Evolutionary conservation across 208 protist genomes (phyloP).

Genomic region (Angomonas ambiguus): DNA sequence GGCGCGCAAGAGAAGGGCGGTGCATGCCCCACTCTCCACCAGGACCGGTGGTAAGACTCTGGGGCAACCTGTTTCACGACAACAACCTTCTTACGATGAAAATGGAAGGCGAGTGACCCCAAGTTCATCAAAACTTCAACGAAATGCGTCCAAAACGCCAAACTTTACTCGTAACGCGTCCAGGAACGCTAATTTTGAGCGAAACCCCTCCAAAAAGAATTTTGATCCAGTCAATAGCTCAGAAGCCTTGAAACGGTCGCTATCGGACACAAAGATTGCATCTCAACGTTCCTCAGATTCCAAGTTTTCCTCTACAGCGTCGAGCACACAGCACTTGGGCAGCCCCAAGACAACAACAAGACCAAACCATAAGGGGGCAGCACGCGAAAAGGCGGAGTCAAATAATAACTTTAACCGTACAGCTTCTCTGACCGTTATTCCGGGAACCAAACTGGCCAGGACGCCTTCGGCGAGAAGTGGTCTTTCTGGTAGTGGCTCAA

Average conservation of each 20-base stretch:
- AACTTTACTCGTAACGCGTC: background rate
- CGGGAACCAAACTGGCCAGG: conserved; percentile 17
- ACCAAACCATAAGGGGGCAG: background rate
- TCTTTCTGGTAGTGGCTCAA: conserved; percentile 12
- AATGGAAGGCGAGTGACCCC: background rate
- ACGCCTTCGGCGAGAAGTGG: conserved; percentile 12
- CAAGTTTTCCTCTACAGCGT: conserved; percentile 92
- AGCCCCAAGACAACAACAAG: background rate
- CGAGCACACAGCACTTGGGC: conserved; percentile 47
- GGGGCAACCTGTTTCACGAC: background rate
- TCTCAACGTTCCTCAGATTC: conserved; percentile 85
- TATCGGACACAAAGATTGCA: background rate
- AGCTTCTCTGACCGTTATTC: conserved; percentile 13
- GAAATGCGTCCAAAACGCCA: background rate
- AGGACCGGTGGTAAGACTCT: background rate
- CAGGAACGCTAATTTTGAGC: background rate
- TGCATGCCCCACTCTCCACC: background rate
- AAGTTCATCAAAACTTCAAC: background rate
- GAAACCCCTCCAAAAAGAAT: background rate
- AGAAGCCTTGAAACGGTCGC: conserved; percentile 7
- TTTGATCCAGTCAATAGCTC: too few relatives aligned
- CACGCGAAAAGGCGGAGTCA: too few relatives aligned
- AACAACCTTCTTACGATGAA: background rate
- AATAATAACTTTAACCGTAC: background rate
- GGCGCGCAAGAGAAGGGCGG: background rate